Base-by-base conservation (phyloP, 495 filamentous ascomycete genomes). In the Lasiosphaeria hispida region DNA sequence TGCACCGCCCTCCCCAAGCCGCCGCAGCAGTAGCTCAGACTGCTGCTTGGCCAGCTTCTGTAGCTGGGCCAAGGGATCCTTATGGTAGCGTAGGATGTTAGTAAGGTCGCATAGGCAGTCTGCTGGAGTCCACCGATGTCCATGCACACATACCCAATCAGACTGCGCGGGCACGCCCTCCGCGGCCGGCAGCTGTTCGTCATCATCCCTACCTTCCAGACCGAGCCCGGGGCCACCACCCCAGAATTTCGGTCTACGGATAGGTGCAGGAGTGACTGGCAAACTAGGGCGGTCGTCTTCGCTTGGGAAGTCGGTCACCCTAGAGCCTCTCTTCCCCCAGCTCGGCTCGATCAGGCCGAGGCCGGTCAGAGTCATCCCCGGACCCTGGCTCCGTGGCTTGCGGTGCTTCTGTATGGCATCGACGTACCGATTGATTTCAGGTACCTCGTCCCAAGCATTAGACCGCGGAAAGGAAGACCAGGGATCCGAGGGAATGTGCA, bases 391-490 rank as follows among this genome's bases (percentile, higher is more conserved):
- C 58, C 76, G 81, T 48, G 74, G 81, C 40, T 79, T 83, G 48
- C 84, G 86, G 55, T 83, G 74, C 67, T 85, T 83, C 61, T 86
- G 83, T 30, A 92, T 73, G 41, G 80, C 78, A 51, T 87, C 84
- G 48, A 92, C 87, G 66, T 94, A 96, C 47, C 81, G 78, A 57
- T 90, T 83, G 62, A 96, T 96, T 53, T 88, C 83, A 2, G 88
- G 88, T 23, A 91, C 82, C 36, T 88, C 87, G 63, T 96, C 92
- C 92, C 92, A 96, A 41, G 89, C 91, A 69, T 96, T 96, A 39
- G 79, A 80, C 67, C 83, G 76, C 15, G 68, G 60, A 55, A 80
- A 81, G 64, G 87, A 89, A 58, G 74, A 72, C 83, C 85, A 94
- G 9, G 84, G 75, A 51, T 84, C 78, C 7, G 78, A 60, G 41